phyloP scores from a whole-genome alignment of 345 rosid species.

The Citrus inodora region DNA sequence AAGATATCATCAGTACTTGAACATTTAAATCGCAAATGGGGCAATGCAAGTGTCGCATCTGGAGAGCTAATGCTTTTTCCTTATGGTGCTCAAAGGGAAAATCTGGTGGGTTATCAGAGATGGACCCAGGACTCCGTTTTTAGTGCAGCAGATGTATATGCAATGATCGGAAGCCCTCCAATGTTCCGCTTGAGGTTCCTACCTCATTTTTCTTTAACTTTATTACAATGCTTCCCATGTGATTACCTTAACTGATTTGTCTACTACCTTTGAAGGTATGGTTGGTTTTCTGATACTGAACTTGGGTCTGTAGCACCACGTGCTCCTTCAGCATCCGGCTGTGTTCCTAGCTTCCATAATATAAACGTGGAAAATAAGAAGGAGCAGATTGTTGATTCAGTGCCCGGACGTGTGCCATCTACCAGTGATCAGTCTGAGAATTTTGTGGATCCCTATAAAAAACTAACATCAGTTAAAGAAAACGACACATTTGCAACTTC shows the following conservation, averaged over 20 bases:
- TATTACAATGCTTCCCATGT: not conserved
- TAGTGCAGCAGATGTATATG: slow-evolving; percentile 75
- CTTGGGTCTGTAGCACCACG: slow-evolving; percentile 36
- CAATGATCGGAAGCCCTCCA: slow-evolving; percentile 66
- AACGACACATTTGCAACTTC: slow-evolving; percentile 20
- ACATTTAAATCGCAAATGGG: slow-evolving; percentile 97
- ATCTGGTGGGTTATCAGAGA: slow-evolving; percentile 47
- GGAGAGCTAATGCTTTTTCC: slow-evolving; percentile 90
- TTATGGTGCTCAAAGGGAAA: slow-evolving; percentile 61
- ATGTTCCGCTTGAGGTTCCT: slow-evolving; percentile 87
- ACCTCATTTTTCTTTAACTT: slow-evolving; percentile 18
- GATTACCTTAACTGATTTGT: slow-evolving; percentile 11
- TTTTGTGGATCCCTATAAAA: slow-evolving; percentile 29
- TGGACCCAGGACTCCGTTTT: slow-evolving; percentile 77
- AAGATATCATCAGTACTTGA: slow-evolving; percentile 94
- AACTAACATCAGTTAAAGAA: slow-evolving; percentile 29
- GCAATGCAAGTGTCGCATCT: slow-evolving; percentile 68
- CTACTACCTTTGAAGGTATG: slow-evolving; percentile 70
- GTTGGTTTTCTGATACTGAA: slow-evolving; percentile 65
- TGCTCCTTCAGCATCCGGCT: slow-evolving; percentile 31
- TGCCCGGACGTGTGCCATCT: slow-evolving; percentile 27
- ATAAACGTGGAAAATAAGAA: slow-evolving; percentile 33
- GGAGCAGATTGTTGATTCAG: slow-evolving; percentile 31
- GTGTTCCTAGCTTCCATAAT: slow-evolving; percentile 36
- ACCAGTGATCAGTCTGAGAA: slow-evolving; percentile 31